Conservation (phyloP, 495 filamentous ascomycete genomes). For the Pyrenula aspistea region DNA sequence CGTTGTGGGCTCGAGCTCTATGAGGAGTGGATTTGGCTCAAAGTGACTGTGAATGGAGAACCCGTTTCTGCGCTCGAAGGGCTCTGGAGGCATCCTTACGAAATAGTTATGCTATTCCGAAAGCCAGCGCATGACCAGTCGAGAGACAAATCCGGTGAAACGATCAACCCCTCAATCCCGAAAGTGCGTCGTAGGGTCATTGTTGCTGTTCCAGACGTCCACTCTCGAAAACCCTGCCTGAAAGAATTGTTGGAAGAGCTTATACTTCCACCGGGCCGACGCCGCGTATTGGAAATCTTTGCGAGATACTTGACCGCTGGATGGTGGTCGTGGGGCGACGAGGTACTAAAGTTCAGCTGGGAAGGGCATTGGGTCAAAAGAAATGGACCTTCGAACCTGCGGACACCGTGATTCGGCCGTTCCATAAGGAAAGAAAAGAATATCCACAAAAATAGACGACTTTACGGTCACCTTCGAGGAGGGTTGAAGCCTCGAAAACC, state of each 20-base stretch:
- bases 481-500: no score
- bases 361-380: background rate
- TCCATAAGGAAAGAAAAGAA: no score
- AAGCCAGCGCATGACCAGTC: slow-evolving; percentile 9
- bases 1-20: slow-evolving; percentile 49
- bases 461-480: no score
- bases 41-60: slow-evolving; percentile 59
- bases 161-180: slow-evolving; percentile 1
- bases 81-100: slow-evolving; percentile 74
- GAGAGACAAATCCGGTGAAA: slow-evolving; percentile 7
- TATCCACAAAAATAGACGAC: no score
- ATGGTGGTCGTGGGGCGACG: slow-evolving; percentile 86
- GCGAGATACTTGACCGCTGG: slow-evolving; percentile 73
- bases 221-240: slow-evolving; percentile 79
- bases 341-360: slow-evolving; percentile 69
- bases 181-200: slow-evolving; percentile 38
- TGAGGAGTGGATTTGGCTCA: slow-evolving; percentile 92
- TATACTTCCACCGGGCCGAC: slow-evolving; percentile 28
- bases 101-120: slow-evolving; percentile 62
- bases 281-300: slow-evolving; percentile 74
- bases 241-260: slow-evolving; percentile 41
- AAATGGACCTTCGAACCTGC: background rate
- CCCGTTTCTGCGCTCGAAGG: slow-evolving; percentile 58
- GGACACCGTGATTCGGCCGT: no score
- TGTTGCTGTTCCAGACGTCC: slow-evolving; percentile 73